Conservation (phyloP, 2,329 filamentous ascomycete genomes). For the Colletotrichum aenigma region DNA sequence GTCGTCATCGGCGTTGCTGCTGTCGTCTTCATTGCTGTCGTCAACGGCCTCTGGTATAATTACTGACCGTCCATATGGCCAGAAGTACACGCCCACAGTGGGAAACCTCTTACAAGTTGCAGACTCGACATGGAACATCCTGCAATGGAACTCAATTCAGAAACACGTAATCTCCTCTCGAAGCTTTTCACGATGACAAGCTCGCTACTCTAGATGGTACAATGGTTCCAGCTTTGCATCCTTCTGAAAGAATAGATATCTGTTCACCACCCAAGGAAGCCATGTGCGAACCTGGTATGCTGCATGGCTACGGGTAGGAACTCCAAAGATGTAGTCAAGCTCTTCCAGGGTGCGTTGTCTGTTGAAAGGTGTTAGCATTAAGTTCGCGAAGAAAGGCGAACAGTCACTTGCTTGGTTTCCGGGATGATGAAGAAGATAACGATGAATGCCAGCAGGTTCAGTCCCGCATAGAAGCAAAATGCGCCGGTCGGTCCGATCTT, state of each 20-base stretch:
- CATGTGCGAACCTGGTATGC: conserved; percentile 35
- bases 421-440: conserved; percentile 69
- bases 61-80: neutral
- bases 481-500: conserved; percentile 43
- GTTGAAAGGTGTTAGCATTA: neutral
- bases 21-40: no score
- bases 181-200: neutral
- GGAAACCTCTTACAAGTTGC: neutral
- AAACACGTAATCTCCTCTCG: neutral
- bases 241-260: conserved; percentile 39
- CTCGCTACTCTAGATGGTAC: conserved; percentile 37
- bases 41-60: neutral
- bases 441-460: conserved; percentile 64
- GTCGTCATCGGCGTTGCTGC: no score
- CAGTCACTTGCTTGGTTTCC: conserved; percentile 49
- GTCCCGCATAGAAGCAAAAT: conserved; percentile 64
- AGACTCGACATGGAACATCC: neutral
- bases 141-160: neutral
- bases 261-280: conserved; percentile 35
- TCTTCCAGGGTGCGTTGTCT: conserved; percentile 53
- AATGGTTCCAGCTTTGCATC: conserved; percentile 41
- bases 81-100: no score
- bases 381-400: neutral
- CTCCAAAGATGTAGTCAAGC: conserved; percentile 41
- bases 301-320: conserved; percentile 33